phyloP scores from a whole-genome alignment of 495 filamentous ascomycete genomes.

The Penicillium cinerascens region DNA sequence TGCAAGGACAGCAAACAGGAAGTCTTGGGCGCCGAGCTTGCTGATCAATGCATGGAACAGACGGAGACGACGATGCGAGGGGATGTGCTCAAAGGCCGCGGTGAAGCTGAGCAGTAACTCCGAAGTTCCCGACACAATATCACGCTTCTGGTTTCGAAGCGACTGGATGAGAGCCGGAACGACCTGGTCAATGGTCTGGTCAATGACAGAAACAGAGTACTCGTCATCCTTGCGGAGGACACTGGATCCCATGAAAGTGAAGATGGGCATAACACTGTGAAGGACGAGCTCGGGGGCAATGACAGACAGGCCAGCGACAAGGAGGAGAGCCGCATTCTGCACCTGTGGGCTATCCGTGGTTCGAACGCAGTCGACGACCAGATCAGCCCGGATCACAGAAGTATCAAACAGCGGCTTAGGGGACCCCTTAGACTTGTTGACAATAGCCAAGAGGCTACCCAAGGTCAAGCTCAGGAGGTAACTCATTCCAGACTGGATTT shows the following conservation, averaged over 20 bases:
- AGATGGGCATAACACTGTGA: conserved; percentile 97
- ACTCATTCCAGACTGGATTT: conserved; percentile 70
- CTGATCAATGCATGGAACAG: conserved; percentile 75
- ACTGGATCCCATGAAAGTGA: conserved; percentile 92
- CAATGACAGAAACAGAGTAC: conserved; percentile 90
- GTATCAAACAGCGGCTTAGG: conserved; percentile 63
- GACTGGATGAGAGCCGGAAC: conserved; percentile 88
- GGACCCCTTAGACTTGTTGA: conserved; percentile 65
- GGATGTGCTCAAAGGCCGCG: conserved; percentile 92
- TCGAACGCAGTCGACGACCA: conserved; percentile 87
- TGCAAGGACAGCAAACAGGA: conserved; percentile 48
- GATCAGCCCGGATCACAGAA: conserved; percentile 72
- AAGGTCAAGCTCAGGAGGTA: conserved; percentile 82
- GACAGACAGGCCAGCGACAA: conserved; percentile 77
- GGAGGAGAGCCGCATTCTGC: conserved; percentile 85
- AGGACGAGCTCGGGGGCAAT: conserved; percentile 84
- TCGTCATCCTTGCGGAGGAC: conserved; percentile 88
- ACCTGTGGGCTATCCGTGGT: conserved; percentile 84
- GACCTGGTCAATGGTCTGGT: conserved; percentile 77
- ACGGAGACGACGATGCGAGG: conserved; percentile 72
- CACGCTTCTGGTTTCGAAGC: conserved; percentile 70
- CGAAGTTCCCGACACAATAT: conserved; percentile 72
- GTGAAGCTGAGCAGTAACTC: conserved; percentile 90
- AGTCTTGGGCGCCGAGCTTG: conserved; percentile 79
- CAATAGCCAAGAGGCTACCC: conserved; percentile 70